These are phyloP conservation scores for Pseudomassariella vexata DNA, from an alignment of 2,329 filamentous ascomycete genomes.

Conservation along the genomic window DNA sequence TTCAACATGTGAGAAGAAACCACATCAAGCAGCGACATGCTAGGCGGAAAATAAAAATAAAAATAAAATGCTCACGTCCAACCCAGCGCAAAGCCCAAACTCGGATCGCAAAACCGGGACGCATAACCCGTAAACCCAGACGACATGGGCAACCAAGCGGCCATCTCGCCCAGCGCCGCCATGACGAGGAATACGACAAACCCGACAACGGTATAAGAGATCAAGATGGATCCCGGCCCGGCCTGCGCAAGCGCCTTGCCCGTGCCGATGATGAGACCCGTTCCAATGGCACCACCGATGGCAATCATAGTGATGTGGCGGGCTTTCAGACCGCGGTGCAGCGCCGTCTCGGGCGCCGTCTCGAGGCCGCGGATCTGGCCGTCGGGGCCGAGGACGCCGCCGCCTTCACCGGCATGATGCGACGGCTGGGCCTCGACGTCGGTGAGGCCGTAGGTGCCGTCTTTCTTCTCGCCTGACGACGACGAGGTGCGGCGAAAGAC, in stretches of 20 bases:
- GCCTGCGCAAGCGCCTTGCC: constrained; percentile 47
- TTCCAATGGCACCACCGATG: constrained; percentile 70
- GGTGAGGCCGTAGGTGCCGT: constrained; percentile 8
- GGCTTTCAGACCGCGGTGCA: constrained; percentile 48
- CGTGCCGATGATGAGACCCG: constrained; percentile 68
- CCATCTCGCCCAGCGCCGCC: constrained; percentile 79
- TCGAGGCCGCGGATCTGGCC: constrained; percentile 40
- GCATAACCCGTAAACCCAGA: constrained; percentile 81
- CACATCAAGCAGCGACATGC: neutral
- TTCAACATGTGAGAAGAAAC: neutral
- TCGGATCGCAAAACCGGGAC: constrained; percentile 71
- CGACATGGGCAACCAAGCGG: constrained; percentile 71
- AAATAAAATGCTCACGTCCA: constrained; percentile 50
- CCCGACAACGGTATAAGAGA: constrained; percentile 65
- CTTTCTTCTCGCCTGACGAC: constrained; percentile 19
- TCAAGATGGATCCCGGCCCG: constrained; percentile 61
- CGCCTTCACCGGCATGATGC: too few species aligned
- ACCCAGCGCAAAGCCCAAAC: constrained; percentile 72
- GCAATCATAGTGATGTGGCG: constrained; percentile 57
- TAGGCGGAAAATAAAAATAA: neutral
- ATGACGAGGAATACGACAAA: constrained; percentile 75
- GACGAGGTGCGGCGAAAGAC: constrained; percentile 25
- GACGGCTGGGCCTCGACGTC: constrained; percentile 21
- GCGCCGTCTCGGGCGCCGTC: constrained; percentile 40
- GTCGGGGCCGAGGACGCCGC: constrained; percentile 2